Conservation (phyloP, 352 stramenopile genomes). For the Phytophthora colocasiae region DNA sequence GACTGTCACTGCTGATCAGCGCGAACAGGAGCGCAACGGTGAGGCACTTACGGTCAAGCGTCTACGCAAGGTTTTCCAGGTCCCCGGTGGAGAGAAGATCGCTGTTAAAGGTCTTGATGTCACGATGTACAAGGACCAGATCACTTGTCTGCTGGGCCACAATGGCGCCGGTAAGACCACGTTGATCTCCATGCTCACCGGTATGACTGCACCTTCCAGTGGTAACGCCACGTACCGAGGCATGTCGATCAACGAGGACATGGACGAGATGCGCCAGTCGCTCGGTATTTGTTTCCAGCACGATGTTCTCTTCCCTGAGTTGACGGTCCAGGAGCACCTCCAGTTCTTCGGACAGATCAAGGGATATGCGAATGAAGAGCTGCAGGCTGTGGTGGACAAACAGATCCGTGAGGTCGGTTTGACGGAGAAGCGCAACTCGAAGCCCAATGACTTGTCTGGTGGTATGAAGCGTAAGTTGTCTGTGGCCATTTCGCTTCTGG, state of each 20-base stretch:
- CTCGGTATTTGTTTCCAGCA: constrained; percentile 88
- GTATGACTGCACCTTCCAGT: constrained; percentile 63
- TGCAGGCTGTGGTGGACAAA: constrained; percentile 39
- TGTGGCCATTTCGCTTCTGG: constrained; percentile 90
- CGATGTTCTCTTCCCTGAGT: constrained; percentile 78
- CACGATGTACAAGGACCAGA: constrained; percentile 92
- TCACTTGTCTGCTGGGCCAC: constrained; percentile 92
- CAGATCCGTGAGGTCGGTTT: constrained; percentile 69
- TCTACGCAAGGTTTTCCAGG: constrained; percentile 74
- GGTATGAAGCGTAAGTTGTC: constrained; percentile 94
- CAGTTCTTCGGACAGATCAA: constrained; percentile 77
- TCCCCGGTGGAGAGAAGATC: constrained; percentile 75
- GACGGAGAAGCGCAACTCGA: constrained; percentile 61
- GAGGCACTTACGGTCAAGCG: constrained; percentile 50
- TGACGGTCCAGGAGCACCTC: constrained; percentile 82
- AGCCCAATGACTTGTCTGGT: constrained; percentile 68
- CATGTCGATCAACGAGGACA: constrained; percentile 78
- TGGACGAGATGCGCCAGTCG: constrained; percentile 69
- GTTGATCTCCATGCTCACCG: constrained; percentile 92
- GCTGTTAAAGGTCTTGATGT: constrained; percentile 85
- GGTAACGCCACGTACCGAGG: constrained; percentile 76
- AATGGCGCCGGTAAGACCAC: constrained; percentile 94
- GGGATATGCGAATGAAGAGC: constrained; percentile 43
- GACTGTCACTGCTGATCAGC: constrained; percentile 42
- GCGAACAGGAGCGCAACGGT: constrained; percentile 45